A percentile compares a stretch with the other conserved stretches of the same genome.
phyloP scores from a whole-genome alignment of 352 stramenopile genomes.

The Globisporangium solare region DNA sequence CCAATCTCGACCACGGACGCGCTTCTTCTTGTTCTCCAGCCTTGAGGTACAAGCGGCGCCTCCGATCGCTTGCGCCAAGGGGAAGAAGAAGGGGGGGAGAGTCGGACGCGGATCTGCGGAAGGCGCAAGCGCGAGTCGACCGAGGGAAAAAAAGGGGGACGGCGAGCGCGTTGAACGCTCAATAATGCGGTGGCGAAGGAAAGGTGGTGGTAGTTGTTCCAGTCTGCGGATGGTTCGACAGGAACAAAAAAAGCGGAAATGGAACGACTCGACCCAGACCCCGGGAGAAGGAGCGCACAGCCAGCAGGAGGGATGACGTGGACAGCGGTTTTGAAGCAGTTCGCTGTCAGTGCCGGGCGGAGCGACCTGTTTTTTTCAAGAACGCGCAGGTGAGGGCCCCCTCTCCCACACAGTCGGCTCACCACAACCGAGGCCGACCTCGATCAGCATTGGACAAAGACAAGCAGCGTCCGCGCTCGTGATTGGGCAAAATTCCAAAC shows the following conservation, averaged over 20 bases:
- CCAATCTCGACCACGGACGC: not conserved
- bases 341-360: not conserved
- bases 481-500: conserved; percentile 8
- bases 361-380: conserved; percentile 14
- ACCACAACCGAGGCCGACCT: conserved; percentile 12
- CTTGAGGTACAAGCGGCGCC: not conserved
- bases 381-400: too few species aligned
- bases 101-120: not conserved
- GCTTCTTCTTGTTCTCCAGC: not conserved
- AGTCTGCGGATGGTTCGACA: conserved; percentile 26
- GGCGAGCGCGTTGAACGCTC: not conserved
- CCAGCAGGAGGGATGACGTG: conserved; percentile 1
- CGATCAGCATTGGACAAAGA: conserved; percentile 9
- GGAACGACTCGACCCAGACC: conserved; percentile 23
- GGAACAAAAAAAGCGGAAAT: conserved; percentile 33
- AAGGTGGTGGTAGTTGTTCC: conserved; percentile 20
- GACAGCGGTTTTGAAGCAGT: not conserved
- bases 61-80: not conserved
- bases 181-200: not conserved
- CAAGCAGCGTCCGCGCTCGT: conserved; percentile 5
- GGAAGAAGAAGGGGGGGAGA: not conserved
- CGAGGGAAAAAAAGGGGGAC: not conserved
- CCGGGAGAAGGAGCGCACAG: too few species aligned
- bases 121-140: too few species aligned
- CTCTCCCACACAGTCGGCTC: conserved; percentile 14